Conservation (phyloP, 2,329 filamentous ascomycete genomes). For the Colletotrichum sp. region DNA sequence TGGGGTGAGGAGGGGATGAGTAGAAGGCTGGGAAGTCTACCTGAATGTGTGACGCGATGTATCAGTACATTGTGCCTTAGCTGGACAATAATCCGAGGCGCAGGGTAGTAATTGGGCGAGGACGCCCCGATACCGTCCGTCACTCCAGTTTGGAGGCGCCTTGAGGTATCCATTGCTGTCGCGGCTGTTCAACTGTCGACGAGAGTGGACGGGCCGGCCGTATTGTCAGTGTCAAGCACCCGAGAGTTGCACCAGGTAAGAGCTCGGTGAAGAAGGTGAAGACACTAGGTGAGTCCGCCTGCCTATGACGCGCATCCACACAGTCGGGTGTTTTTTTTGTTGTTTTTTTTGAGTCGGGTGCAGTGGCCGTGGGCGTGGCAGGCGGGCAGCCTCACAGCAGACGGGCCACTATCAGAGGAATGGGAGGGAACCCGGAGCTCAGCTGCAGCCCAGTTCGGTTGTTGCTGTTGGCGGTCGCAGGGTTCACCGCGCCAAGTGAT, state of each 20-base stretch:
- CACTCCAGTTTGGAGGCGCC: not conserved
- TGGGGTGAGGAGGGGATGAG: not conserved
- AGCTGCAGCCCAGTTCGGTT: not conserved
- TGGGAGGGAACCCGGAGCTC: not conserved
- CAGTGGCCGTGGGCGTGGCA: not conserved
- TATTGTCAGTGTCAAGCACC: not conserved
- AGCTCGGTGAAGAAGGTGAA: not conserved
- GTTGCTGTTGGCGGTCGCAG: conserved; percentile 7
- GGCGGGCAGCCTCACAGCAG: not conserved
- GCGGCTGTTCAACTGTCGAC: not conserved
- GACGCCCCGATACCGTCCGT: not conserved
- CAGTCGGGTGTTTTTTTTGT: not conserved
- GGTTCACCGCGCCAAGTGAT: conserved; percentile 16
- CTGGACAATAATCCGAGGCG: not conserved
- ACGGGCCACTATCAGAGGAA: not conserved
- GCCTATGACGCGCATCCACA: conserved; percentile 7
- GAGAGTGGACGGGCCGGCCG: not conserved
- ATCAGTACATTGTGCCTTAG: not conserved
- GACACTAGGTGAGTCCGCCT: not conserved
- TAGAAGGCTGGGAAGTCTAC: not conserved
- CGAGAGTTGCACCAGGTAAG: not conserved
- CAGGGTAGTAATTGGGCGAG: not conserved
- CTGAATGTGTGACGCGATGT: not conserved
- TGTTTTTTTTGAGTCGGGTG: not conserved
- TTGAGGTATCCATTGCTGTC: not conserved